Evolutionary conservation across 2,329 filamentous ascomycete genomes (phyloP).

Genomic region (Endocalyx cinctus): DNA sequence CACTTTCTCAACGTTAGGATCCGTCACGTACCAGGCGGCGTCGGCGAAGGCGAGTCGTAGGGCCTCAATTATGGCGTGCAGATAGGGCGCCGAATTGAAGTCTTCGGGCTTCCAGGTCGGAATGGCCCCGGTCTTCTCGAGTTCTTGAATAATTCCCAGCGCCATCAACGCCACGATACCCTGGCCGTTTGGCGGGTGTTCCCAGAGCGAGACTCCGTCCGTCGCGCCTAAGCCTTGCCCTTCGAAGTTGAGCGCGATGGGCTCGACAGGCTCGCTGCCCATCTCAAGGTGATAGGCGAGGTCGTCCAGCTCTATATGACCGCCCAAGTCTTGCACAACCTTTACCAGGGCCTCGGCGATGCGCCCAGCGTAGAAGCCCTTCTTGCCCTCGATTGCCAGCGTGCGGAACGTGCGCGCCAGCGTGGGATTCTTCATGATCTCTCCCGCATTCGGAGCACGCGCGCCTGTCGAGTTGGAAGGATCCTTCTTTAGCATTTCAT

Average conservation of each 20-base stretch:
- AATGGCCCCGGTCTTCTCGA: constrained; percentile 73
- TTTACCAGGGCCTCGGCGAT: constrained; percentile 79
- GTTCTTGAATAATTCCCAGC: constrained; percentile 81
- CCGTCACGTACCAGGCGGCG: constrained; percentile 83
- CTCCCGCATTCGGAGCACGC: constrained; percentile 71
- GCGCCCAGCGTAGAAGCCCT: constrained; percentile 83
- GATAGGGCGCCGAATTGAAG: constrained; percentile 76
- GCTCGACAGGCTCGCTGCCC: constrained; percentile 73
- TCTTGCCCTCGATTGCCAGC: constrained; percentile 75
- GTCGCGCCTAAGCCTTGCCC: constrained; percentile 51
- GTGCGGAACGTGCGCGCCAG: constrained; percentile 77
- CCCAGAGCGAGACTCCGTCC: constrained; percentile 62
- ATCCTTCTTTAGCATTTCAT: constrained; percentile 83
- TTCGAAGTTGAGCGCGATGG: constrained; percentile 76
- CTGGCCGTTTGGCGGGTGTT: constrained; percentile 94
- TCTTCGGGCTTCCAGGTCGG: constrained; percentile 64
- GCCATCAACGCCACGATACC: constrained; percentile 94
- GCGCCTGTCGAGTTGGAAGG: constrained; percentile 61
- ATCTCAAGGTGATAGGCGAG: constrained; percentile 65
- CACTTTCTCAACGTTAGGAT: constrained; percentile 68
- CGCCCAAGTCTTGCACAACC: constrained; percentile 71
- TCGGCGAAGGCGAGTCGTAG: constrained; percentile 89
- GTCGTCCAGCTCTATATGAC: constrained; percentile 74
- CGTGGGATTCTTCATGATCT: constrained; percentile 82
- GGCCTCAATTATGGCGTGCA: constrained; percentile 84